A percentile compares a stretch with the other conserved stretches of the same genome.
Conservation (phyloP, 2,329 filamentous ascomycete genomes). For the Talaromyces funiculosus region DNA sequence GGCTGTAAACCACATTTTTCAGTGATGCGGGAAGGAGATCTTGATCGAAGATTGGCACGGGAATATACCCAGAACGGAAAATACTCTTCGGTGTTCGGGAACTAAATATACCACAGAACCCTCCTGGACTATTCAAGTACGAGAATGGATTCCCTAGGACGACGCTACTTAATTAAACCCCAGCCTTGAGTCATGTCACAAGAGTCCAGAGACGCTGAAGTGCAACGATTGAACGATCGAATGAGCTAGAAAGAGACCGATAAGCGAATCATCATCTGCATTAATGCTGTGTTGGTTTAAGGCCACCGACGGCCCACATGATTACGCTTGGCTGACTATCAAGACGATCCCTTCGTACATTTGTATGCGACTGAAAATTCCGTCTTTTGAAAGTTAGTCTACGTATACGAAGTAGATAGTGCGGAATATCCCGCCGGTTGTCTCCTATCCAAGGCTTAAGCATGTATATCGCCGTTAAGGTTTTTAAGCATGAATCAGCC, state of each 20-base stretch:
- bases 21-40: background rate
- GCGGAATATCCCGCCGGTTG: background rate
- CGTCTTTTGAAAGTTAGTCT: background rate
- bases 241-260: background rate
- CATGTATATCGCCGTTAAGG: constrained; percentile 8
- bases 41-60: constrained; percentile 5
- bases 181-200: background rate
- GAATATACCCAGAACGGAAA: constrained; percentile 7
- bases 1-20: background rate
- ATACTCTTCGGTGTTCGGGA: constrained; percentile 1
- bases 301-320: constrained; percentile 3
- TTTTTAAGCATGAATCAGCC: constrained; percentile 13
- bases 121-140: background rate
- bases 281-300: background rate
- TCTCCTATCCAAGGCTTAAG: constrained; percentile 1
- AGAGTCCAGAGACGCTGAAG: background rate
- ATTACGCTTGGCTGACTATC: constrained; percentile 2
- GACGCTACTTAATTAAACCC: background rate
- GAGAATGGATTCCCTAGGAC: background rate
- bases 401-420: background rate
- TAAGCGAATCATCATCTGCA: background rate
- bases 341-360: background rate
- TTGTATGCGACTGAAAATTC: background rate
- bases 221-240: background rate
- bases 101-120: background rate